Conservation (phyloP, 148 eudicot genomes). For the Cornus suecica region DNA sequence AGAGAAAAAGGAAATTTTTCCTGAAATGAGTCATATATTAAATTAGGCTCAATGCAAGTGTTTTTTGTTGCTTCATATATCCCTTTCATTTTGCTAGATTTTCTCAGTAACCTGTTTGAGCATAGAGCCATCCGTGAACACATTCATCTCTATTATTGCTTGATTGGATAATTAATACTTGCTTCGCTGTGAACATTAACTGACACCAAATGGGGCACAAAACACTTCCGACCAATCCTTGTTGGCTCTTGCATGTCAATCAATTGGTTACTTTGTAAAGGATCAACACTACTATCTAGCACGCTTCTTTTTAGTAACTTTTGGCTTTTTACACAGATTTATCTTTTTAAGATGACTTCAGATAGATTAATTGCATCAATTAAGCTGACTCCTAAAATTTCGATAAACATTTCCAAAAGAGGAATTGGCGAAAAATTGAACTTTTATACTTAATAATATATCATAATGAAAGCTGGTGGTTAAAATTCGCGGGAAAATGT, state of each 20-base stretch:
- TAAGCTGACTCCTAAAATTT: background rate
- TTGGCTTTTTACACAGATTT: background rate
- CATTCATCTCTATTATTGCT: background rate
- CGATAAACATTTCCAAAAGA: background rate
- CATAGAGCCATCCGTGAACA: background rate
- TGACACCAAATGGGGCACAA: background rate
- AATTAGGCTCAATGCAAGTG: background rate
- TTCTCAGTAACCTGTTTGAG: background rate
- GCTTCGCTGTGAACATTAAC: background rate
- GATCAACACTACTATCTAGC: background rate
- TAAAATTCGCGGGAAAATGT: background rate
- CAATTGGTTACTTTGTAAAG: background rate
- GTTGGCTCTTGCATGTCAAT: background rate
- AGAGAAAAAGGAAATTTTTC: background rate
- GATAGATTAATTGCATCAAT: background rate
- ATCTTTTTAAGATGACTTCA: background rate
- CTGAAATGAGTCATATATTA: background rate
- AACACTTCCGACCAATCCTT: background rate
- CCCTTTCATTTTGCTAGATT: background rate
- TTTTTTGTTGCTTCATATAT: background rate
- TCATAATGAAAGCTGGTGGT: background rate
- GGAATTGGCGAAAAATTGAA: background rate
- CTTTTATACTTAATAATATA: too few relatives aligned
- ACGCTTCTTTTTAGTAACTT: background rate
- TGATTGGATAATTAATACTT: background rate